These are phyloP conservation scores for Globisporangium uncinulatum DNA, from an alignment of 352 stramenopile genomes.

Conservation along the genomic window DNA sequence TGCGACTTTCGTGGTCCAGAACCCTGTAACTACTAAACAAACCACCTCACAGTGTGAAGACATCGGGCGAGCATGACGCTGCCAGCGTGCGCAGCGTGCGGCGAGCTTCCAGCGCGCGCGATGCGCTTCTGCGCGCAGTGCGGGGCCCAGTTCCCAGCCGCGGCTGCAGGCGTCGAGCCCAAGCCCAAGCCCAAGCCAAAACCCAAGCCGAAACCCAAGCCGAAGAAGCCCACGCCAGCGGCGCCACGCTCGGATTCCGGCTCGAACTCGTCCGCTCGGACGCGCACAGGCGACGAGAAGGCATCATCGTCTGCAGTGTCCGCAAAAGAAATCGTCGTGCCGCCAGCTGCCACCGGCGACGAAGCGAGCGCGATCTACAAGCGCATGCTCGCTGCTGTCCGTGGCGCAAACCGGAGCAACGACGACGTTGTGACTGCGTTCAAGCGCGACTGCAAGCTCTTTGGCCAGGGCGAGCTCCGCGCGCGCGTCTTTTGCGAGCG, in stretches of 20 bases:
- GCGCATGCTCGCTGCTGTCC: conserved; percentile 69
- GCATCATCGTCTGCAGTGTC: neutral
- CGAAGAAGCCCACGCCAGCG: conserved; percentile 8
- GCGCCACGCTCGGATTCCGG: too few relatives aligned
- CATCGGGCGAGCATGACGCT: conserved; percentile 9
- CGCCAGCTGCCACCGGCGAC: conserved; percentile 52
- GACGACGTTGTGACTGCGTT: conserved; percentile 67
- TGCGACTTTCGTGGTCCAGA: too few relatives aligned
- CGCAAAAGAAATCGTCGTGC: conserved; percentile 31
- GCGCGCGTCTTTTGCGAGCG: conserved; percentile 58
- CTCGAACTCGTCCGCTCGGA: too few relatives aligned
- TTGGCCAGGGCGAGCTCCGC: conserved; percentile 55
- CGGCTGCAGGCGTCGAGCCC: conserved; percentile 4
- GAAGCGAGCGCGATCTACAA: conserved; percentile 79
- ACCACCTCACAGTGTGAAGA: too few relatives aligned
- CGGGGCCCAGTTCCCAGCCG: conserved; percentile 22
- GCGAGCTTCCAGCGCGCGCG: conserved; percentile 16
- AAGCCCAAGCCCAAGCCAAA: conserved; percentile 13
- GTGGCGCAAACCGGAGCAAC: conserved; percentile 64
- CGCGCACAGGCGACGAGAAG: neutral
- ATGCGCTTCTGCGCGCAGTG: conserved; percentile 56
- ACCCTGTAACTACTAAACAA: too few relatives aligned
- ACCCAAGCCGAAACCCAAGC: conserved; percentile 9
- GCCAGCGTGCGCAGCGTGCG: conserved; percentile 40
- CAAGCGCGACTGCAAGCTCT: conserved; percentile 77